A percentile compares a stretch with the other conserved stretches of the same genome.
Conservation (phyloP, 2,329 filamentous ascomycete species). For the Pseudogymnoascus sp. region DNA sequence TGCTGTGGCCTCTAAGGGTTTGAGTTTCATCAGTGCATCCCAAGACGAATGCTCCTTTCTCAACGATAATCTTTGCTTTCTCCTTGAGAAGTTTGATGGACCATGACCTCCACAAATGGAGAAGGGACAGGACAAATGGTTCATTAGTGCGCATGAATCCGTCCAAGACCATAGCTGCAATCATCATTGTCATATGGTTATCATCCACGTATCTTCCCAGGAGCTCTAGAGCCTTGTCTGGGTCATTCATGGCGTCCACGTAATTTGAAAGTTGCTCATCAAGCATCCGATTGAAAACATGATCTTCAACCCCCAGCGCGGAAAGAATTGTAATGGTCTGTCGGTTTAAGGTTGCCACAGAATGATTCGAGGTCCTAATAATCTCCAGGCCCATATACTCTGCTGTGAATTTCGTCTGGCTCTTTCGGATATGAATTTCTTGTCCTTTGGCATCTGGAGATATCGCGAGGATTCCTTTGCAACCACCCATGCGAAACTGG, state of each 20-base stretch:
- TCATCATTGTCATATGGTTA: conserved; percentile 68
- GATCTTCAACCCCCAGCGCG: conserved; percentile 62
- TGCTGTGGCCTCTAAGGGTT: conserved; percentile 64
- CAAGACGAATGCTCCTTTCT: conserved; percentile 78
- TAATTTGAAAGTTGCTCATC: conserved; percentile 62
- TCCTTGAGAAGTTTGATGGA: conserved; percentile 86
- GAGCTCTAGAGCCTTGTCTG: conserved; percentile 57
- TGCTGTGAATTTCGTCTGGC: conserved; percentile 80
- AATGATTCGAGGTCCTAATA: conserved; percentile 70
- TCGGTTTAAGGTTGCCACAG: conserved; percentile 75
- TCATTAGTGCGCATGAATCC: conserved; percentile 72
- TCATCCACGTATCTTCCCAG: conserved; percentile 75
- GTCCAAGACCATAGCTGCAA: conserved; percentile 70
- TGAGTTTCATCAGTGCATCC: conserved; percentile 83
- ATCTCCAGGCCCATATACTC: conserved; percentile 72
- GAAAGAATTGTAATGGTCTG: conserved; percentile 86
- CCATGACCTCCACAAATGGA: conserved; percentile 84
- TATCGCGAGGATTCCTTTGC: conserved; percentile 79
- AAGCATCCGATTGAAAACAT: conserved; percentile 63
- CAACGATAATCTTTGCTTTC: conserved; percentile 78
- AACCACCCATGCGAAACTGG: conserved; percentile 88
- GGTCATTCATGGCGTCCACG: conserved; percentile 61
- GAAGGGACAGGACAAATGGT: conserved; percentile 73
- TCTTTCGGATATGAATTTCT: conserved; percentile 72
- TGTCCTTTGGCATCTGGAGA: conserved; percentile 61